Evolutionary conservation across 257 asterid species (phyloP), one percentile per base, ranked within the genome.

Genomic region (Anisodus tanguticus): DNA sequence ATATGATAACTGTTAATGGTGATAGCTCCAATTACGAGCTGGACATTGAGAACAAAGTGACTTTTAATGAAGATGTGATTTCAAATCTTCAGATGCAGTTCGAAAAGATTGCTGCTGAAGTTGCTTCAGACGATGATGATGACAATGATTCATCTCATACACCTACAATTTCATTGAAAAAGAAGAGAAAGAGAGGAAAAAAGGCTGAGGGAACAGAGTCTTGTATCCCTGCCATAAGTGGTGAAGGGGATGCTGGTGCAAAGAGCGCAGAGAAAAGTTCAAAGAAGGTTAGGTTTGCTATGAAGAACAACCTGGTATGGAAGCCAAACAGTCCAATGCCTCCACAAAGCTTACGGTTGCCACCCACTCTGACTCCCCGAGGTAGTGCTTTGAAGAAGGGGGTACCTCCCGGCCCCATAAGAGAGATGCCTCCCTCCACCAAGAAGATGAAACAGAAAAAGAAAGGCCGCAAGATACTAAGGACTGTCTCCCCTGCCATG

Each of bases 371-470:
- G 72, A 92, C 98, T 82, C 99, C 99, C 3, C 90, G 99, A 80
- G 98, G 98, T 62, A 97, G 98, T 85, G 99, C 99, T 0, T 89
- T 97, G 84, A 97, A 95, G 93, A 95, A 97, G 89, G 99, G 99
- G 5, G 94, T 95, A 10, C 96, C 92, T 58, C 93, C 99, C 0
- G 98, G 98, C 53, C 99, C 99, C 63, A 59, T 97, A 71, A 88
- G 91, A 82, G 98, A 92, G 86, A 87, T 91, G 88, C 89, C 88
- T 47, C 85, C 89, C 47, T 81, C 85, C 71, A 85, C 68, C 88
- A 93, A 89, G 69, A 97, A 89, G 90, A 63, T 53, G 66, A 92
- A 88, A 87, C 87, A 51, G 89, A 93, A 88, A 92, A 94, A 89
- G 91, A 93, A 85, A 80, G 89, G 80, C 41, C 71, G 87, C 37